A percentile compares a stretch with the other conserved stretches of the same genome.
These are phyloP conservation scores for Euryodendron excelsum DNA, from an alignment of 148 eudicot genomes.

Conservation along the genomic window DNA sequence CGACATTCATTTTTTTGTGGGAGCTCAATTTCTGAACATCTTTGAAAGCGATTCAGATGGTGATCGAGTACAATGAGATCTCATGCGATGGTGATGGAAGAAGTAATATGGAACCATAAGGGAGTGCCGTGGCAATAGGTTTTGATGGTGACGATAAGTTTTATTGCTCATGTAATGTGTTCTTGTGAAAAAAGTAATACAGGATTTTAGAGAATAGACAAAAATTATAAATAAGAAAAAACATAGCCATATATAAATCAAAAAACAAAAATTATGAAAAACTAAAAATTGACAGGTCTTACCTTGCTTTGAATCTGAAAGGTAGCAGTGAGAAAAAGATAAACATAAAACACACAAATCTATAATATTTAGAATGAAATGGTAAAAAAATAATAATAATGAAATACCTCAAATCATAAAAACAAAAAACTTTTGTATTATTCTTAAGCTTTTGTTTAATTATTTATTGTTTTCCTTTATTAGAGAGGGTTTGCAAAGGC, in stretches of 20 bases:
- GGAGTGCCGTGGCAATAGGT: neutral
- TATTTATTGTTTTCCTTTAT: too few relatives aligned
- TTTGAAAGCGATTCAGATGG: neutral
- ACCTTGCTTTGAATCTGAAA: neutral
- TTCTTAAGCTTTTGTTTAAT: too few relatives aligned
- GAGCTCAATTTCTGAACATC: too few relatives aligned
- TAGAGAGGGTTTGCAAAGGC: neutral
- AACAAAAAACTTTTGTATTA: too few relatives aligned
- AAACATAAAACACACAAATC: too few relatives aligned
- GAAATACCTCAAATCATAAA: neutral
- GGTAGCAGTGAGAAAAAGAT: neutral
- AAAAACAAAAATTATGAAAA: neutral
- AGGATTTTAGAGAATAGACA: too few relatives aligned
- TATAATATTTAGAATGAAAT: too few relatives aligned
- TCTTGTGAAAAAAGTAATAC: too few relatives aligned
- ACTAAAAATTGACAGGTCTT: neutral
- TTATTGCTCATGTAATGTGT: neutral
- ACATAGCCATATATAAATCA: neutral
- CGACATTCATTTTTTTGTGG: too few relatives aligned
- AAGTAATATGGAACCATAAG: neutral
- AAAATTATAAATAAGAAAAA: too few relatives aligned
- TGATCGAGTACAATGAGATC: neutral
- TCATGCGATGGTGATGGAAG: neutral
- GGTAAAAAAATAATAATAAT: neutral
- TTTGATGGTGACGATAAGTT: neutral